Percentiles rank a stretch among this genome's conserved stretches.
Conservation (phyloP, 2,329 filamentous ascomycete species). For the Orbilia oligospora region DNA sequence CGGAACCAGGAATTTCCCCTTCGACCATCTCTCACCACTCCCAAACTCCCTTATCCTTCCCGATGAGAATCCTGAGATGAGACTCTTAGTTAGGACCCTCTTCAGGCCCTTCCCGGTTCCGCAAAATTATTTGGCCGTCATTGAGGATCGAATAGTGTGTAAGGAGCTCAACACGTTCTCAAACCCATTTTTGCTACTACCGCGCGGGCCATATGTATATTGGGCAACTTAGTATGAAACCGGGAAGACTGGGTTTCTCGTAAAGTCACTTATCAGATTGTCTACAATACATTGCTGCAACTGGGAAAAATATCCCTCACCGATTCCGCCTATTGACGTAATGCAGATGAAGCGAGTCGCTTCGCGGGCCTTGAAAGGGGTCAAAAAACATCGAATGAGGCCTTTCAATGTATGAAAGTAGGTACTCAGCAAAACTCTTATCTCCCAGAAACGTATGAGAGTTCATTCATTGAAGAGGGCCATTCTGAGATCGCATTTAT, state of each 20-base stretch:
- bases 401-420: background rate
- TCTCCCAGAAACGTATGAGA: conserved; percentile 6
- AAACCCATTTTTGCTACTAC: conserved; percentile 4
- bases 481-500: background rate
- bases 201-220: conserved; percentile 34
- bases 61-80: conserved; percentile 1
- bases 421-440: background rate
- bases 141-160: background rate
- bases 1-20: conserved; percentile 28
- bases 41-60: conserved; percentile 15
- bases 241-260: conserved; percentile 35
- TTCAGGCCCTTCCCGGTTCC: conserved; percentile 24
- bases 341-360: conserved; percentile 38
- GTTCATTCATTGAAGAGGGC: background rate
- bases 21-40: conserved; percentile 26
- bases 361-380: conserved; percentile 29
- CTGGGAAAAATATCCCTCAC: conserved; percentile 54
- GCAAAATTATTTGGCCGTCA: conserved; percentile 58
- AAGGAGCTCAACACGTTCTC: conserved; percentile 12
- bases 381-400: conserved; percentile 9
- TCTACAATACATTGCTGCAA: conserved; percentile 30
- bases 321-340: conserved; percentile 54
- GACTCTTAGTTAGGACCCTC: conserved; percentile 15
- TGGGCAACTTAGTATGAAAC: conserved; percentile 48
- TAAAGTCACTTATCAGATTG: conserved; percentile 43